Conservation (phyloP, 2,329 filamentous ascomycete genomes). For the Trichoderma sp. region DNA sequence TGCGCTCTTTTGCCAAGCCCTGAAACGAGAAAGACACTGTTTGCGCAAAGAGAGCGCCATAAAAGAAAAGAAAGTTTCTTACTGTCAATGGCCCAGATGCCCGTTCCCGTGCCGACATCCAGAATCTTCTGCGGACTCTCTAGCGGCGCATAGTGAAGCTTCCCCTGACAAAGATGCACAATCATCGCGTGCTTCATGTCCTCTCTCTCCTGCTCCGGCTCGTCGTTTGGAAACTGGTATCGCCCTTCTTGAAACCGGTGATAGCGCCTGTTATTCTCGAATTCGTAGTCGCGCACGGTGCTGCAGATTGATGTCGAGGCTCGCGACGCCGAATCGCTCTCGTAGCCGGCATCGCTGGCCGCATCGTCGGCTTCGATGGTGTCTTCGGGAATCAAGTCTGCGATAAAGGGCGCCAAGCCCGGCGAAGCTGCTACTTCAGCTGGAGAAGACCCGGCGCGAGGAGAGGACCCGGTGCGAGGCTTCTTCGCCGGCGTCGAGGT, state of each 20-base stretch:
- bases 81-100: constrained; percentile 53
- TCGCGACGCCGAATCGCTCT: constrained; percentile 21
- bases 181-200: constrained; percentile 49
- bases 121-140: constrained; percentile 44
- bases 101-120: constrained; percentile 46
- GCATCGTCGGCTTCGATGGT: constrained; percentile 9
- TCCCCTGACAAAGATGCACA: constrained; percentile 42
- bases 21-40: background rate
- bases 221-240: constrained; percentile 48
- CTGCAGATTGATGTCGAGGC: constrained; percentile 34
- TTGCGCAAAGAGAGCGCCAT: background rate
- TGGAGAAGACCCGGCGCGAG: background rate
- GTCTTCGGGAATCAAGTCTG: background rate
- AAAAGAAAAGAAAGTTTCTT: constrained; percentile 6
- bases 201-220: constrained; percentile 50
- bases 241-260: constrained; percentile 48
- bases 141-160: constrained; percentile 49
- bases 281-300: constrained; percentile 46
- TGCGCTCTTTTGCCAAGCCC: background rate
- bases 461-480: background rate
- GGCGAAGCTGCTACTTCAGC: background rate
- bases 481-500: background rate
- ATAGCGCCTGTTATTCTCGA: constrained; percentile 49
- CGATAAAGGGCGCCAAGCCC: background rate
- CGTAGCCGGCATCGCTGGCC: constrained; percentile 26